Conservation (phyloP, 2,329 filamentous ascomycete species). For the Hortaea sp. region DNA sequence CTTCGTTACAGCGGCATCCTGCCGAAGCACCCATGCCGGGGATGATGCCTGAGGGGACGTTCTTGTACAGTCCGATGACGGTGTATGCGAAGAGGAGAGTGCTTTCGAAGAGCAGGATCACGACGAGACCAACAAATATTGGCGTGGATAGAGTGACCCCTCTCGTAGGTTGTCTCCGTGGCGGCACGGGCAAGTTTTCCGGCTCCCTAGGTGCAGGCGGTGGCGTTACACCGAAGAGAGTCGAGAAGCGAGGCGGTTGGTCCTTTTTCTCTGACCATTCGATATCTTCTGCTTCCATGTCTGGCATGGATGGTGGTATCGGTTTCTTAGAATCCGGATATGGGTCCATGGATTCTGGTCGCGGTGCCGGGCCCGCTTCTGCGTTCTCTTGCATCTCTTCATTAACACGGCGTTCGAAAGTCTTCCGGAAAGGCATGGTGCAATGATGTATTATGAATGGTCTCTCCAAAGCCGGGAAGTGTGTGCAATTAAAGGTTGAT, state of each 20-base stretch:
- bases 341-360: constrained; percentile 8
- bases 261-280: constrained; percentile 19
- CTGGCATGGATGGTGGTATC: constrained; percentile 6
- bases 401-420: constrained; percentile 25
- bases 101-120: constrained; percentile 25
- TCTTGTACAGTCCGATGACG: constrained; percentile 28
- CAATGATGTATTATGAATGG: neutral
- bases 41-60: constrained; percentile 18
- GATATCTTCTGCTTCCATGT: constrained; percentile 8
- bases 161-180: constrained; percentile 4
- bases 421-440: constrained; percentile 19
- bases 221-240: constrained; percentile 15
- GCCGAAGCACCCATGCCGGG: constrained; percentile 6
- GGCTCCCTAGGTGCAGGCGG: constrained; percentile 16
- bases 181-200: neutral
- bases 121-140: constrained; percentile 23
- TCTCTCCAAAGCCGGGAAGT: no score
- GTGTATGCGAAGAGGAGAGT: constrained; percentile 28
- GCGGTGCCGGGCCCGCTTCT: constrained; percentile 8
- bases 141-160: constrained; percentile 24
- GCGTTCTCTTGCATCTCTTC: constrained; percentile 18
- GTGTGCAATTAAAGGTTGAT: no score
- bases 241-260: constrained; percentile 23
- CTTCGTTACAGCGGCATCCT: constrained; percentile 8
- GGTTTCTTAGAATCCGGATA: constrained; percentile 6